Base-by-base conservation (phyloP, 2,329 filamentous ascomycete species). In the Alternaria sp. region DNA sequence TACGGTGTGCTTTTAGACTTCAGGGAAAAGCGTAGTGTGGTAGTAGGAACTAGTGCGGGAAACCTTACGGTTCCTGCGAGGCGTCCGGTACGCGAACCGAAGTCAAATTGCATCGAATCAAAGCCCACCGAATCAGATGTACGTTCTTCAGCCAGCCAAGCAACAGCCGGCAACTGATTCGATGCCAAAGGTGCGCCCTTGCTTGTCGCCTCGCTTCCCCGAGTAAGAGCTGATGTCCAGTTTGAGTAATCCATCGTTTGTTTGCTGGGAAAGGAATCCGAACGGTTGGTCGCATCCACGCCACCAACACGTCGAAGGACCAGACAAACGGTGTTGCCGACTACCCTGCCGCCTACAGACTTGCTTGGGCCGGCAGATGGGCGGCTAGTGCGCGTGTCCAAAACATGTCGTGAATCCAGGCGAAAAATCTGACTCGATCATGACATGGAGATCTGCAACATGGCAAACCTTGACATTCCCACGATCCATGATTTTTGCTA, bases 251-350 rank as follows among this genome's bases (percentile, higher is more conserved):
- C 12, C 43, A 50, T 50, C 18, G 46, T 34, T 38, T 27, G 30
- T 38, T 25, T 34, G 36, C 34, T 44, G 36, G 27, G 14, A n/a
- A 28, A 57, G 36, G 14, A 40, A 57, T 36, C 46, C 55, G 55
- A 52, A 45, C 27, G 34, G 14, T 34, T 28, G 55, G 55, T 45
- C 34, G 25, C 18, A 20, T 34, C 16, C 16, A 34, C 40, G 46
- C 48, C 55, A 57, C 55, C 55, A 45, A 53, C 55, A 38, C 20
- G 45, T 38, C 38, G 20, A 41, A 53, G 38, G 16, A 34, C 46
- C 30, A 40, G 50, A 30, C 38, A 36, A 49, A 49, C 46, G 22
- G 38, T 22, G 20, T 38, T 44, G 27, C 38, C 32, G 32, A 30
- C 10, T 30, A 11, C 4, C 32, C 12, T 36, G 5, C 32, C 32